Conservation (phyloP, 2,329 filamentous ascomycete species). For the Zalaria obscura region DNA sequence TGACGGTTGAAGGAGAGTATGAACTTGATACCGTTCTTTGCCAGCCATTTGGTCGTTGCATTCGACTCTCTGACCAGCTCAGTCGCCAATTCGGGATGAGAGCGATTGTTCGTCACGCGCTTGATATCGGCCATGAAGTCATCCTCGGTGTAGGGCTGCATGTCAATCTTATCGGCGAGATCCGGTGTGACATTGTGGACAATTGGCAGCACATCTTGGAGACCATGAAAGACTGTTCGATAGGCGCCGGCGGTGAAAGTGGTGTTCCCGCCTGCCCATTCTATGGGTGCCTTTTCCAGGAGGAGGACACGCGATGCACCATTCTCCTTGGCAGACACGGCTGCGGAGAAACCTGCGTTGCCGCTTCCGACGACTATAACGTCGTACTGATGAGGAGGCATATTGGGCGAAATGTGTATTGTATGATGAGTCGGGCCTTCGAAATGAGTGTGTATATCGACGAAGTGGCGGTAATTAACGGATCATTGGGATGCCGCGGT, state of each 20-base stretch:
- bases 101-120: slow-evolving; percentile 40
- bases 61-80: slow-evolving; percentile 29
- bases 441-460: too few species aligned
- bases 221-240: slow-evolving; percentile 41
- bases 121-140: slow-evolving; percentile 44
- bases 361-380: slow-evolving; percentile 46
- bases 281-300: slow-evolving; percentile 44
- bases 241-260: slow-evolving; percentile 54
- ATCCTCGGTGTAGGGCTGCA: slow-evolving; percentile 39
- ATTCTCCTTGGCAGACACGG: slow-evolving; percentile 39
- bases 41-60: slow-evolving; percentile 13
- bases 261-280: slow-evolving; percentile 49
- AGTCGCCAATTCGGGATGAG: slow-evolving; percentile 34
- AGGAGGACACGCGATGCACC: slow-evolving; percentile 34
- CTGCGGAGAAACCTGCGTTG: slow-evolving; percentile 50
- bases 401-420: background rate
- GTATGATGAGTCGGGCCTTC: too few species aligned
- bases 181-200: slow-evolving; percentile 43
- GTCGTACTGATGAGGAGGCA: slow-evolving; percentile 12
- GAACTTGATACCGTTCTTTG: slow-evolving; percentile 38
- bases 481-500: too few species aligned
- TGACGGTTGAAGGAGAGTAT: slow-evolving; percentile 31
- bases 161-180: slow-evolving; percentile 38
- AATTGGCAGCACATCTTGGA: slow-evolving; percentile 43
- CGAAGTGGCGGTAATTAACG: too few species aligned